phyloP scores from a whole-genome alignment of 257 asterid species.

The Sherardia arvensis region DNA sequence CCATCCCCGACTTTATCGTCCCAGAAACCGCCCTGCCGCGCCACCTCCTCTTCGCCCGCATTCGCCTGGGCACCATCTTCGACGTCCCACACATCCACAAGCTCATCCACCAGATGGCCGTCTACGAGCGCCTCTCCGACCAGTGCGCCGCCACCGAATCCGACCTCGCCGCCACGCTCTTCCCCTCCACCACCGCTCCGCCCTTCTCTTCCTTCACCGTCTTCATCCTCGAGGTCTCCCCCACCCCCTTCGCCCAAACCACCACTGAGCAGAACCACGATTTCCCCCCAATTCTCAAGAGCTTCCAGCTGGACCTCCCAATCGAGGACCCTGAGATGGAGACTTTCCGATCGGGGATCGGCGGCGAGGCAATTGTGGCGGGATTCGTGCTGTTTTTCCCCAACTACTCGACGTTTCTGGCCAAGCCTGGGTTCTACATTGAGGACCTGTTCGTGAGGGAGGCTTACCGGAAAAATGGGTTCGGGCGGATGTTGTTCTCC shows the following conservation, averaged over 20 bases:
- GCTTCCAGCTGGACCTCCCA: constrained; percentile 47
- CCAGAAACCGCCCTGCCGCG: constrained; percentile 6
- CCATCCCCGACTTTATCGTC: constrained; percentile 9
- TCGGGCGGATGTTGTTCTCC: constrained; percentile 55
- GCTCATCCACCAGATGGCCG: constrained; percentile 46
- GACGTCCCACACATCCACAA: constrained; percentile 39
- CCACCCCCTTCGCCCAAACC: constrained; percentile 18
- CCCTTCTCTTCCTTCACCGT: constrained; percentile 38
- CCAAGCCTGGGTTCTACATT: constrained; percentile 74
- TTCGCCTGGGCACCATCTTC: constrained; percentile 26
- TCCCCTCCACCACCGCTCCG: constrained; percentile 15
- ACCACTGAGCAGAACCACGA: neutral
- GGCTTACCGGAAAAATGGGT: constrained; percentile 71
- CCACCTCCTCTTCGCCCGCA: constrained; percentile 25
- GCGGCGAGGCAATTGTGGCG: constrained; percentile 29
- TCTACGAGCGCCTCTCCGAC: constrained; percentile 31
- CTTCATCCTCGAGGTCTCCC: constrained; percentile 40
- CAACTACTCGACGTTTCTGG: constrained; percentile 65
- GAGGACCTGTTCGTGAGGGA: constrained; percentile 86
- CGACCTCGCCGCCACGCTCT: constrained; percentile 37
- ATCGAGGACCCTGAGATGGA: constrained; percentile 54
- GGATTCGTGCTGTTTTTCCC: constrained; percentile 82
- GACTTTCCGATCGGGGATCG: constrained; percentile 29
- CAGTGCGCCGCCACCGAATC: constrained; percentile 33
- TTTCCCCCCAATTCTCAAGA: constrained; percentile 24